Conservation (phyloP, 2,329 filamentous ascomycete genomes). For the Xylaria sp. region DNA sequence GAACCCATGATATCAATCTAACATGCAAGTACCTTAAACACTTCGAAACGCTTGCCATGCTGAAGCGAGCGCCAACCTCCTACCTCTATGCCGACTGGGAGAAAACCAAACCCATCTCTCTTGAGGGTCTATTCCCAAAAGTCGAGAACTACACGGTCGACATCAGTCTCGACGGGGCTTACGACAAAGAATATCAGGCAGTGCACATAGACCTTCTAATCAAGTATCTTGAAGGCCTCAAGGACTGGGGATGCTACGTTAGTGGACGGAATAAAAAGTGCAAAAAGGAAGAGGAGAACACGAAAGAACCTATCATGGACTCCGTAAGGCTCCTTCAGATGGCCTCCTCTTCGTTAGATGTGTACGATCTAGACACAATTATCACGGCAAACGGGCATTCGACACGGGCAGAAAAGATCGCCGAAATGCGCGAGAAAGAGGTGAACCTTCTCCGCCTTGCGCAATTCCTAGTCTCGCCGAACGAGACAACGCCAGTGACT, state of each 20-base stretch:
- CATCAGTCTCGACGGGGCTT: conserved; percentile 36
- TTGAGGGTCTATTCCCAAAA: conserved; percentile 45
- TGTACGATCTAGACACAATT: conserved; percentile 41
- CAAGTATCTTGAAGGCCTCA: conserved; percentile 39
- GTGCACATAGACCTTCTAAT: conserved; percentile 42
- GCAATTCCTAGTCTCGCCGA: conserved; percentile 37
- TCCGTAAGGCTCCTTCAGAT: conserved; percentile 40
- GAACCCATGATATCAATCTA: conserved; percentile 36
- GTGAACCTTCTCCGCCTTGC: conserved; percentile 42
- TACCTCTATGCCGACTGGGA: conserved; percentile 41
- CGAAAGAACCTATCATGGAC: conserved; percentile 8
- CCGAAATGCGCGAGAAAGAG: conserved; percentile 39
- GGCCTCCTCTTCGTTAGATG: conserved; percentile 46
- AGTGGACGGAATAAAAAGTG: neutral
- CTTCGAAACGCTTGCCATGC: conserved; percentile 46
- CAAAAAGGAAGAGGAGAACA: conserved; percentile 27
- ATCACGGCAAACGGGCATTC: conserved; percentile 36
- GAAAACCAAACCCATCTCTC: conserved; percentile 28
- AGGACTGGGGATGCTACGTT: conserved; percentile 19
- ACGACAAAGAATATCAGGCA: conserved; percentile 41
- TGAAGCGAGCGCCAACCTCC: conserved; percentile 47
- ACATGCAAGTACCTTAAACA: conserved; percentile 42
- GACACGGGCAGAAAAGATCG: conserved; percentile 34
- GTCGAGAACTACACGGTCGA: conserved; percentile 45
- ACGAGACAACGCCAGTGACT: conserved; percentile 34